phyloP scores from a whole-genome alignment of 169 alveolate genomes.

The Plasmodium sp. region DNA sequence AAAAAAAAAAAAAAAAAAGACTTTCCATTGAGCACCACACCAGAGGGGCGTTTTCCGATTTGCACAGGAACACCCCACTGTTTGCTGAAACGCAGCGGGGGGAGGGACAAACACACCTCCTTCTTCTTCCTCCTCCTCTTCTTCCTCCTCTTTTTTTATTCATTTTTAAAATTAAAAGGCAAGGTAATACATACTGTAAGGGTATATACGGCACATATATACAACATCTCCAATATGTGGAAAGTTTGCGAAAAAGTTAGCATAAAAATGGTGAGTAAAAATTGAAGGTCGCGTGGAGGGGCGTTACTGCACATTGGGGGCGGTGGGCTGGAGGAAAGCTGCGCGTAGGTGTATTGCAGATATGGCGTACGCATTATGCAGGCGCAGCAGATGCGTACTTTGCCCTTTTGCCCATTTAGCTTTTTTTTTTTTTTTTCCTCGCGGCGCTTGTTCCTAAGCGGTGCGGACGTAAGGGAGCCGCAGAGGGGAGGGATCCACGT shows the following conservation, averaged over 20 bases:
- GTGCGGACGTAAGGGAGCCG: not conserved
- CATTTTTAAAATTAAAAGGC: not conserved
- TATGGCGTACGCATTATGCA: not conserved
- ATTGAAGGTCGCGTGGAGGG: not conserved
- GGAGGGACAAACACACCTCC: not conserved
- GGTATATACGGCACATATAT: not conserved
- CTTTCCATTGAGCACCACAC: not conserved
- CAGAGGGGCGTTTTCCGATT: not conserved
- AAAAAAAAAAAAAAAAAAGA: not conserved
- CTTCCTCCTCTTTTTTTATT: not conserved
- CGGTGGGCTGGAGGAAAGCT: not conserved
- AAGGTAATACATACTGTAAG: not conserved
- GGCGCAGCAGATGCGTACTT: not conserved
- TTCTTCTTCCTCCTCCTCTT: not conserved
- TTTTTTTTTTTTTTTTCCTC: not conserved
- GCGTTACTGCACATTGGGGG: not conserved
- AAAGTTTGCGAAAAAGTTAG: not conserved
- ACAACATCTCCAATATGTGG: not conserved
- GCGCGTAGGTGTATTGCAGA: not conserved
- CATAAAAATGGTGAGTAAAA: not conserved
- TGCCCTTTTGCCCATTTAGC: not conserved
- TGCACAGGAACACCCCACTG: not conserved
- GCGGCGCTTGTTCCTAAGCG: not conserved
- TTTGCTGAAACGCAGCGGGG: not conserved
- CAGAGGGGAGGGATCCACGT: not conserved